Conservation (phyloP, 2,329 filamentous ascomycete species). For the Hymenoscyphus fraxineus region DNA sequence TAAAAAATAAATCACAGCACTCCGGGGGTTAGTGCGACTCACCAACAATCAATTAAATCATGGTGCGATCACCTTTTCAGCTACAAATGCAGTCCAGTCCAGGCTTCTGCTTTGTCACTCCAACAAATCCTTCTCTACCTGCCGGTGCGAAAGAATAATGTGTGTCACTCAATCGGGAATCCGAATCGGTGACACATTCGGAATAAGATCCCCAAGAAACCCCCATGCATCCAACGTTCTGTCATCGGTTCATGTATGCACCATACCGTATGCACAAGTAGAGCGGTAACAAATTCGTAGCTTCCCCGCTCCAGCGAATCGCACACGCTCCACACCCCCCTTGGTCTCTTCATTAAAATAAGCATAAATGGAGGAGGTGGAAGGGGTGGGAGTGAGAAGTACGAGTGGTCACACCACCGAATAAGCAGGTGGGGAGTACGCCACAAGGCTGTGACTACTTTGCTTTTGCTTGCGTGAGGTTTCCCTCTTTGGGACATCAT, state of each 20-base stretch:
- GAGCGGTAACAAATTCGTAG: background rate
- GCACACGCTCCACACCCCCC: background rate
- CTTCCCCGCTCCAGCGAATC: background rate
- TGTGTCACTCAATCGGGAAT: slow-evolving; percentile 1
- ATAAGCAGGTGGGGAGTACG: background rate
- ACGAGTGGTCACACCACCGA: background rate
- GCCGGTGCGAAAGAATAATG: background rate
- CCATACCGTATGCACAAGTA: background rate
- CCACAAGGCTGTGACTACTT: background rate
- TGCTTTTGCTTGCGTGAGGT: background rate
- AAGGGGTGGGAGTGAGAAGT: background rate
- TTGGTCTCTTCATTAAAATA: background rate
- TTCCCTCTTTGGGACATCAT: background rate
- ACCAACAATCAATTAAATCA: background rate
- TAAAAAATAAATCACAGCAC: background rate
- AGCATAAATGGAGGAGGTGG: background rate
- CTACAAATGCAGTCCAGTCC: background rate
- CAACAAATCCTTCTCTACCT: background rate
- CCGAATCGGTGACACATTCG: background rate
- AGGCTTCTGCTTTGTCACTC: background rate
- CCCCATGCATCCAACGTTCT: background rate
- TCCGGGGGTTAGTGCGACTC: background rate
- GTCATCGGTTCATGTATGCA: background rate
- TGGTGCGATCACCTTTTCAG: background rate
- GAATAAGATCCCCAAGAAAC: background rate